A percentile compares a stretch with the other conserved stretches of the same genome.
These are phyloP conservation scores for Eurotiales sp. DNA, from an alignment of 2,329 filamentous ascomycete species.

Conservation along the genomic window DNA sequence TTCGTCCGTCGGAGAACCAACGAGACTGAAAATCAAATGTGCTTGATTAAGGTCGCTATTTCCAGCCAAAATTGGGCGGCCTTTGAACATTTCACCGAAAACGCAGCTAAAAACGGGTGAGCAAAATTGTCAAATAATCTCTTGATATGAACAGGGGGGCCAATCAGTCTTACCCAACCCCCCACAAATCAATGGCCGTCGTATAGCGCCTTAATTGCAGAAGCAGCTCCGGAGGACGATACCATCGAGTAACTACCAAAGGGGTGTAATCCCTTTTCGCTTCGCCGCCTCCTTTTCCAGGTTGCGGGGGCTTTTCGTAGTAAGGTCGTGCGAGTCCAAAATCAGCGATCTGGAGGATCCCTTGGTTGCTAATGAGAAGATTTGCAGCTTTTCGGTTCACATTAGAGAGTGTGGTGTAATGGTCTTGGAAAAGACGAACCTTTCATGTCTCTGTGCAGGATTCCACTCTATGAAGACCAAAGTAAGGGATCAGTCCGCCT, in stretches of 20 bases:
- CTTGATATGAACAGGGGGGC: slow-evolving; percentile 17
- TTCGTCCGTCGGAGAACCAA: slow-evolving; percentile 83
- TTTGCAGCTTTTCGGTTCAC: slow-evolving; percentile 66
- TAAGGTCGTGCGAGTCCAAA: slow-evolving; percentile 94
- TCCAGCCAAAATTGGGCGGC: slow-evolving; percentile 87
- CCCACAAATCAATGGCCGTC: slow-evolving; percentile 98
- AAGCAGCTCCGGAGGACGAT: slow-evolving; percentile 87
- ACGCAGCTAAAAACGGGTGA: slow-evolving; percentile 63
- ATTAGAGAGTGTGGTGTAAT: slow-evolving; percentile 6
- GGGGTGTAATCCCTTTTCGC: slow-evolving; percentile 89
- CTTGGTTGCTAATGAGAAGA: slow-evolving; percentile 89
- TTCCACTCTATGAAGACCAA: slow-evolving; percentile 64
- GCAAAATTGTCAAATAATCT: neutral
- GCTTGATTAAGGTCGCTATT: slow-evolving; percentile 86
- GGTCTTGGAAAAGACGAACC: slow-evolving; percentile 25
- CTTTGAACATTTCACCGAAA: slow-evolving; percentile 94
- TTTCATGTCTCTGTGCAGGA: slow-evolving; percentile 98
- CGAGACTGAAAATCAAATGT: slow-evolving; percentile 88
- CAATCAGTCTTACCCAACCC: slow-evolving; percentile 69
- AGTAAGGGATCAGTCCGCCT: slow-evolving; percentile 17
- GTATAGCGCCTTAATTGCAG: slow-evolving; percentile 87
- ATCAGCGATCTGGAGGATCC: slow-evolving; percentile 92
- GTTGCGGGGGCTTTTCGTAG: slow-evolving; percentile 73
- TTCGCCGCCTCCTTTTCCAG: slow-evolving; percentile 76
- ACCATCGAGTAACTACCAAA: slow-evolving; percentile 96